phyloP scores from a whole-genome alignment of 495 filamentous ascomycete species.

The Neurospora sp. region DNA sequence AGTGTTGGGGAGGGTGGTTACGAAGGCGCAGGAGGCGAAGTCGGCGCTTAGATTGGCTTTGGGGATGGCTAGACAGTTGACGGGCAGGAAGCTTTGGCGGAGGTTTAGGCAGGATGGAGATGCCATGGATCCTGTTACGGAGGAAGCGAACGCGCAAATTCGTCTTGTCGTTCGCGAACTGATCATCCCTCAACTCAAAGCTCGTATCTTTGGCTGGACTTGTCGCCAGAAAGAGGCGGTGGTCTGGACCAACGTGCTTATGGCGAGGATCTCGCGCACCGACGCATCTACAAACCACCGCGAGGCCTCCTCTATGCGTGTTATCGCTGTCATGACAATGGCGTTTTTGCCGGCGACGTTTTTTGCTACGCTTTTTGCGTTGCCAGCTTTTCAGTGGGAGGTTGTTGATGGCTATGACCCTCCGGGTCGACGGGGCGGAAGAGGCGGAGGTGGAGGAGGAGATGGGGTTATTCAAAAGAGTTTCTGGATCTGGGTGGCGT shows the following conservation, averaged over 20 bases:
- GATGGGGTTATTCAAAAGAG: conserved; percentile 11
- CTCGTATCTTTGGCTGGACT: neutral
- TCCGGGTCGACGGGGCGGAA: neutral
- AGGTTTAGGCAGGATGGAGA: no score
- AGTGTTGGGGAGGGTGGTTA: neutral
- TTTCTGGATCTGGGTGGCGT: conserved; percentile 30
- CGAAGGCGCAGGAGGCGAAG: neutral
- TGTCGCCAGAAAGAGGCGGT: neutral
- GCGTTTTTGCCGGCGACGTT: conserved; percentile 4
- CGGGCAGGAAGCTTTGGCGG: neutral
- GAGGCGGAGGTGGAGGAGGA: neutral
- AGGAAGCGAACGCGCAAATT: neutral
- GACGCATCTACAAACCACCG: neutral
- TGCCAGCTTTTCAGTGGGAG: conserved; percentile 26
- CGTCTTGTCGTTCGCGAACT: neutral
- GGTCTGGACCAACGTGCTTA: neutral
- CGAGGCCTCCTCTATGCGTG: conserved; percentile 1
- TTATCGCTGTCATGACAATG: conserved; percentile 7
- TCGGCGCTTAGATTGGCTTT: neutral
- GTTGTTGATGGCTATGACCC: neutral
- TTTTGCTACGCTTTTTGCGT: conserved; percentile 25
- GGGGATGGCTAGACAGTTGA: neutral
- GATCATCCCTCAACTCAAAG: neutral
- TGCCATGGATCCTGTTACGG: neutral
- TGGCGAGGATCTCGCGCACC: neutral